A percentile compares a stretch with the other conserved stretches of the same genome.
phyloP scores from a whole-genome alignment of 306 rosid genomes.

The Prunus armeniaca region DNA sequence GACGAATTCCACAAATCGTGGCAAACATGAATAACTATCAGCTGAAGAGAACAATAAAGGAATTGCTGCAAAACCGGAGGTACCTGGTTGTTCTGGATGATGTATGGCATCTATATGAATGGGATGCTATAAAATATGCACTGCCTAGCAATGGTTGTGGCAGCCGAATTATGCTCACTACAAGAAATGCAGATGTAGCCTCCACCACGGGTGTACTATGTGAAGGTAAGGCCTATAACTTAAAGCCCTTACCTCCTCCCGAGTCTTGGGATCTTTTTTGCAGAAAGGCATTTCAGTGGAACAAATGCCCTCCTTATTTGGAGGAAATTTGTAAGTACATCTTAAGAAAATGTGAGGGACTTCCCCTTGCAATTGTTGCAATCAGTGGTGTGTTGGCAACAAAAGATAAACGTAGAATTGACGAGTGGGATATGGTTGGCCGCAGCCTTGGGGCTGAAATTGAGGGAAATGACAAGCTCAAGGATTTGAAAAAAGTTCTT shows the following conservation, averaged over 20 bases:
- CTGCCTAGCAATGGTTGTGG: slow-evolving; percentile 51
- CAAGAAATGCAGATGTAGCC: slow-evolving; percentile 55
- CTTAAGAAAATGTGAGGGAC: slow-evolving; percentile 61
- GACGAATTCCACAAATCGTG: slow-evolving; percentile 44
- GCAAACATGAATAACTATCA: slow-evolving; percentile 34
- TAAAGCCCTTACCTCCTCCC: slow-evolving; percentile 45
- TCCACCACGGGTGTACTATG: slow-evolving; percentile 34
- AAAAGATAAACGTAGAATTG: slow-evolving; percentile 49
- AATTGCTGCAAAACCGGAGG: slow-evolving; percentile 41
- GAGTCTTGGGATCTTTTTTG: slow-evolving; percentile 61
- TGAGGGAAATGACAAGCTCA: slow-evolving; percentile 52
- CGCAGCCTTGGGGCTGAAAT: slow-evolving; percentile 50
- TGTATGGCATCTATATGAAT: slow-evolving; percentile 50
- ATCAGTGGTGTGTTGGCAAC: slow-evolving; percentile 65
- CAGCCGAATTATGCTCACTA: slow-evolving; percentile 63
- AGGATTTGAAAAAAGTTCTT: slow-evolving; percentile 52
- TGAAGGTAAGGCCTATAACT: slow-evolving; percentile 34
- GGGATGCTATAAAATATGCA: slow-evolving; percentile 63
- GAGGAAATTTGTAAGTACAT: slow-evolving; percentile 36
- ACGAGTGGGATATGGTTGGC: slow-evolving; percentile 56
- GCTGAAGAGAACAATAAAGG: slow-evolving; percentile 46
- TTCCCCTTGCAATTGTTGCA: slow-evolving; percentile 82
- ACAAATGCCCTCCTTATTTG: slow-evolving; percentile 49
- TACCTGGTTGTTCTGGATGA: slow-evolving; percentile 65
- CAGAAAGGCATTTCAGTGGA: slow-evolving; percentile 47